phyloP scores from a whole-genome alignment of 1,284 basidiomycete species.

The Filobasidium uniguttulatum region DNA sequence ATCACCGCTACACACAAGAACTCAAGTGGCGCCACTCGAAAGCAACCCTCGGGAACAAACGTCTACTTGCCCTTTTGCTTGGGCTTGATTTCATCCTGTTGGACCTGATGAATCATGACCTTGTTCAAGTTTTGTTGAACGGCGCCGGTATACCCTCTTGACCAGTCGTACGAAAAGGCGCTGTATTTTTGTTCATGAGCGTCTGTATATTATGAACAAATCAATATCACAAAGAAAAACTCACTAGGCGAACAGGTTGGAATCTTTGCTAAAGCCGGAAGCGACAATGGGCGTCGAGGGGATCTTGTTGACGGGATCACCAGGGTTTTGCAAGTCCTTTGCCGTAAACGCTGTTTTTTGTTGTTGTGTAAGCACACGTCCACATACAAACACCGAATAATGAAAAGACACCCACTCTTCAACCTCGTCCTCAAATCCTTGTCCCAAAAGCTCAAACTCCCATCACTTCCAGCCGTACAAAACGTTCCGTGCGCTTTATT shows the following conservation, averaged over 20 bases:
- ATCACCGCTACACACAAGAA: too few relatives aligned
- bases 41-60: too few relatives aligned
- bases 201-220: constrained; percentile 1
- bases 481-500: constrained; percentile 89
- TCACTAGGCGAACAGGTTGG: constrained; percentile 72
- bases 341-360: constrained; percentile 14
- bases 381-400: neutral
- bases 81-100: constrained; percentile 68
- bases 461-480: constrained; percentile 66
- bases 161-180: constrained; percentile 79
- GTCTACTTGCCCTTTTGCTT: constrained; percentile 20
- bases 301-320: constrained; percentile 48
- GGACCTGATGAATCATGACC: constrained; percentile 77
- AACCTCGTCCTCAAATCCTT: constrained; percentile 76
- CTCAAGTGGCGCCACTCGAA: too few relatives aligned
- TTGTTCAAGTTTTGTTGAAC: constrained; percentile 67
- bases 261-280: constrained; percentile 68
- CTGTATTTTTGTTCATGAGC: constrained; percentile 13
- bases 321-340: constrained; percentile 51
- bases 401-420: constrained; percentile 50
- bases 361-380: constrained; percentile 17
- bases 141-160: constrained; percentile 74
- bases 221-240: constrained; percentile 19
- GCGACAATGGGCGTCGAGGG: constrained; percentile 38
- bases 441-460: constrained; percentile 40